phyloP scores from a whole-genome alignment of 1,284 basidiomycete species.

The Singerocomus inundabilis region DNA sequence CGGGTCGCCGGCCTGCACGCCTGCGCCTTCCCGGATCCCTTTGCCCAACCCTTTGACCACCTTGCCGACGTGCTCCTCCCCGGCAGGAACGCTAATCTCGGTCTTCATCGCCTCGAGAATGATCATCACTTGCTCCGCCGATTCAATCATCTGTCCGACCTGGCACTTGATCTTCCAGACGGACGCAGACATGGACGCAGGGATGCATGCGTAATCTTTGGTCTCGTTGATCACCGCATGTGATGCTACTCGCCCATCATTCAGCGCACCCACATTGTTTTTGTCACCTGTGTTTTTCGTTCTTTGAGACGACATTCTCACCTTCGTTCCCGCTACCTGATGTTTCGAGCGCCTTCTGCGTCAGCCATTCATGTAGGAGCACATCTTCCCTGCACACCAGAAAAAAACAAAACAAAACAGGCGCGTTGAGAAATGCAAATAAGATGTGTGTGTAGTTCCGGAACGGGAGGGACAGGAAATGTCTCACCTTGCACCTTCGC shows the following conservation, averaged over 20 bases:
- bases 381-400: conserved; percentile 23
- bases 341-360: conserved; percentile 17
- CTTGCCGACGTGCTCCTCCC: conserved; percentile 46
- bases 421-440: no score
- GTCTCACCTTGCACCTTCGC: conserved; percentile 43
- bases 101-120: conserved; percentile 77
- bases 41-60: conserved; percentile 41
- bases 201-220: conserved; percentile 18
- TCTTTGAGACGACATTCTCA: no score
- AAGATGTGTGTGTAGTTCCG: no score
- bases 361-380: conserved; percentile 26
- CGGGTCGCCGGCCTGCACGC: conserved; percentile 45
- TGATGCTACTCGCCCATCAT: no score
- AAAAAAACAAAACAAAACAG: no score
- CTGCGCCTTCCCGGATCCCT: conserved; percentile 41
- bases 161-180: conserved; percentile 57
- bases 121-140: conserved; percentile 48
- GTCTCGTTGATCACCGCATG: no score
- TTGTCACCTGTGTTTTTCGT: conserved; percentile 15
- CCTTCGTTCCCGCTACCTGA: no score
- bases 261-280: no score
- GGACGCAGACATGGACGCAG: conserved; percentile 49
- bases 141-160: conserved; percentile 44
- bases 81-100: conserved; percentile 51
- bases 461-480: no score